Percentiles rank a stretch among this genome's conserved stretches.
phyloP scores from a whole-genome alignment of 2,329 filamentous ascomycete species.

The Phaeosphaeriaceae sp. region DNA sequence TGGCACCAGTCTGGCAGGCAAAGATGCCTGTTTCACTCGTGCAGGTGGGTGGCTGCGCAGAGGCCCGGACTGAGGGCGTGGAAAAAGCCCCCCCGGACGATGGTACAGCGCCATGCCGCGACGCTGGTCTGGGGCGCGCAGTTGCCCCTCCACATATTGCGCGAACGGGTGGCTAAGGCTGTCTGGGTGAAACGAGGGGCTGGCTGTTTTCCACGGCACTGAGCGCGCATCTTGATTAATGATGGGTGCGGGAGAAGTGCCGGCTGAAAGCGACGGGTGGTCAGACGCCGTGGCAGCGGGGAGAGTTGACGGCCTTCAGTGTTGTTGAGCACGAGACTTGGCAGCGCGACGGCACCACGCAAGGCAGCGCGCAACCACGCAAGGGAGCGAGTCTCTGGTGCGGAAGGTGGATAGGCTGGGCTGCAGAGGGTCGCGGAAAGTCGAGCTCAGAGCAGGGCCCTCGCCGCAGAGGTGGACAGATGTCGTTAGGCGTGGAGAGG shows the following conservation, averaged over 20 bases:
- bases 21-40: constrained; percentile 6
- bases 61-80: constrained; percentile 12
- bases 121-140: constrained; percentile 1
- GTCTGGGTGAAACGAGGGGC: constrained; percentile 29
- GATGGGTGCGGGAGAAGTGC: constrained; percentile 32
- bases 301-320: constrained; percentile 1
- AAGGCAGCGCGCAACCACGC: constrained; percentile 6
- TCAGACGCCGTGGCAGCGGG: constrained; percentile 11
- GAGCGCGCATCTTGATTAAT: constrained; percentile 31
- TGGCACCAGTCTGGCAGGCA: background rate
- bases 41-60: constrained; percentile 15
- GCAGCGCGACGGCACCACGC: constrained; percentile 4
- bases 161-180: constrained; percentile 24
- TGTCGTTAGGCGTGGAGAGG: constrained; percentile 19
- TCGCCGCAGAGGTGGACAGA: constrained; percentile 18
- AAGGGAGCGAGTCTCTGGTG: background rate
- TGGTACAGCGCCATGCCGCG: constrained; percentile 11
- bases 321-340: background rate
- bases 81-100: constrained; percentile 2
- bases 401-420: constrained; percentile 2
- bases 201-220: constrained; percentile 16
- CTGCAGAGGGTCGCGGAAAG: constrained; percentile 12
- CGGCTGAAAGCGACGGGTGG: constrained; percentile 36
- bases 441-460: constrained; percentile 6
- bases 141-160: constrained; percentile 18